phyloP scores from a whole-genome alignment of 768 basidiomycete species.

The Kwoniella bestiolae region DNA sequence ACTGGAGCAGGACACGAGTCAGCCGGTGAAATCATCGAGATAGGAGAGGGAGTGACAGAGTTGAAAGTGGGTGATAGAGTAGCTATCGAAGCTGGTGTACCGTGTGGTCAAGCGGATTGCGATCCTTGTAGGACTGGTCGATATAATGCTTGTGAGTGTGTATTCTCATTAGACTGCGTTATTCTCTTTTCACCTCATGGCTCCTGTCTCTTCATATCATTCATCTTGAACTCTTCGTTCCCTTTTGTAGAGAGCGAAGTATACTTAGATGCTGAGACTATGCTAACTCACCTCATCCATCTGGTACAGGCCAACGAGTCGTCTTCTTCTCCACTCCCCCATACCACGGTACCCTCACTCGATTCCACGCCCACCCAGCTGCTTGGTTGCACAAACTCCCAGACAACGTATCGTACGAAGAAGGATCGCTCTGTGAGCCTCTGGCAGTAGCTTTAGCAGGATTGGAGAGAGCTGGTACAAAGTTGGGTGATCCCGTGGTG shows the following conservation, averaged over 20 bases:
- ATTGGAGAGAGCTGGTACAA: conserved; percentile 56
- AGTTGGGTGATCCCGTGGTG: conserved; percentile 58
- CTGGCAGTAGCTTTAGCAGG: conserved; percentile 59
- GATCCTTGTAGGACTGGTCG: conserved; percentile 57
- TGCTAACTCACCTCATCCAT: no score
- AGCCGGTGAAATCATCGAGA: conserved; percentile 57
- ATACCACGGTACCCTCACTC: conserved; percentile 58
- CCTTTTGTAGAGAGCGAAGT: no score
- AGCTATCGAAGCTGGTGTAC: conserved; percentile 55
- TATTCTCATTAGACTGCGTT: neutral
- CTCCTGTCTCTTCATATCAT: no score
- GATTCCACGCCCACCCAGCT: conserved; percentile 56
- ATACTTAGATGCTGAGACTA: no score
- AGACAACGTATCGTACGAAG: conserved; percentile 58
- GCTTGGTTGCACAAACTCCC: conserved; percentile 59
- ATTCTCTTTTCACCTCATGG: neutral
- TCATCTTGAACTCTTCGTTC: no score
- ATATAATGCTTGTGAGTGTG: conserved; percentile 59
- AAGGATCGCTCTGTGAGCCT: conserved; percentile 59
- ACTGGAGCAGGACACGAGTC: conserved; percentile 57
- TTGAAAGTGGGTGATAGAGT: conserved; percentile 57
- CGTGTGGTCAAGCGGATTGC: conserved; percentile 56
- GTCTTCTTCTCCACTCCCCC: conserved; percentile 60
- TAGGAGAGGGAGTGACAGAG: conserved; percentile 57
- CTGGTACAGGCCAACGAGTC: conserved; percentile 56